Evolutionary conservation across 768 basidiomycete species (phyloP).

Genomic region (Podaxis pistillaris): DNA sequence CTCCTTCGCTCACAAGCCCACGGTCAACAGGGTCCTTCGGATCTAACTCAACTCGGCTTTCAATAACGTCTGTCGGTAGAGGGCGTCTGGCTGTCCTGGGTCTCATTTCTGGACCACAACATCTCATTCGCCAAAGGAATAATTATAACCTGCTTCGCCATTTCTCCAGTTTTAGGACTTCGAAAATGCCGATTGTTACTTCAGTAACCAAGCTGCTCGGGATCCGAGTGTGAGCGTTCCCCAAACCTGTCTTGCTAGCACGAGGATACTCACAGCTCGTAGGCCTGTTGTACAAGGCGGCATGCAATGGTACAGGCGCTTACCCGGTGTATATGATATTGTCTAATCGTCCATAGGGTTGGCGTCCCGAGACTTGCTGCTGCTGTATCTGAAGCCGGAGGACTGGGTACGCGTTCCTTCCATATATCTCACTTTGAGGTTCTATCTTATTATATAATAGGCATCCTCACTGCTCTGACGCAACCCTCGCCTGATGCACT

Average conservation of each 20-base stretch:
- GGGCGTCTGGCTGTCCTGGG: neutral
- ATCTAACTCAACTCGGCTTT: neutral
- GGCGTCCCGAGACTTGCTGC: conserved; percentile 72
- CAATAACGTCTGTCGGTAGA: neutral
- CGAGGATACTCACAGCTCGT: neutral
- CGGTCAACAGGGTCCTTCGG: neutral
- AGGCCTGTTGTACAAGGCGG: conserved; percentile 86
- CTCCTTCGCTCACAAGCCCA: neutral
- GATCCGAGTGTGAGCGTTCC: conserved; percentile 58
- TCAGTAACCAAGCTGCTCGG: conserved; percentile 61
- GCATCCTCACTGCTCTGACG: conserved; percentile 84
- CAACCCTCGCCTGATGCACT: conserved; percentile 85
- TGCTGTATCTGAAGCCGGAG: conserved; percentile 82
- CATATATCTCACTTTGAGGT: neutral
- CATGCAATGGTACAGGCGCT: conserved; percentile 74
- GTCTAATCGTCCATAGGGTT: conserved; percentile 53
- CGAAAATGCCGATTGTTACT: conserved; percentile 44
- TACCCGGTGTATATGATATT: neutral
- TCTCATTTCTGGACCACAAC: neutral
- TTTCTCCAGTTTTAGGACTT: neutral
- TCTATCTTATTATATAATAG: conserved; percentile 28
- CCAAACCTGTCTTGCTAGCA: neutral
- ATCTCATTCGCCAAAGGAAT: too few species aligned
- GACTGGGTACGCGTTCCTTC: conserved; percentile 50
- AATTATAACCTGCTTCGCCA: neutral